phyloP scores from a whole-genome alignment of 805 yeast species.

The Teunomyces panamensis region DNA sequence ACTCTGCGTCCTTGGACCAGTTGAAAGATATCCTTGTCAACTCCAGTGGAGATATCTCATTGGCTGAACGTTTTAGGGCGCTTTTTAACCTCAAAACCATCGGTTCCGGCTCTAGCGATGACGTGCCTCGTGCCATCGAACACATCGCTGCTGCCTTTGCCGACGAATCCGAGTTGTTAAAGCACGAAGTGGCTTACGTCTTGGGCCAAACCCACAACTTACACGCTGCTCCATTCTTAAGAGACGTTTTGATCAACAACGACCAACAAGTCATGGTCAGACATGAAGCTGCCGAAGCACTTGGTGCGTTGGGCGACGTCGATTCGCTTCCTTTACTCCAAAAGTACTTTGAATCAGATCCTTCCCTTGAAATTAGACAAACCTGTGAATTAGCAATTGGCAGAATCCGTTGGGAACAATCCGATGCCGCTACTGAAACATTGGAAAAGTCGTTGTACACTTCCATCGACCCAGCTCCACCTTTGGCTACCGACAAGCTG shows the following conservation, averaged over 20 bases:
- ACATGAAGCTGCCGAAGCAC: slow-evolving; percentile 98
- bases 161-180: slow-evolving; percentile 83
- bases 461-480: slow-evolving; percentile 98
- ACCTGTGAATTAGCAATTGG: slow-evolving; percentile 97
- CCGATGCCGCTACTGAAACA: slow-evolving; percentile 61
- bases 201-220: slow-evolving; percentile 91
- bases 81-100: slow-evolving; percentile 83
- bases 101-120: slow-evolving; percentile 67
- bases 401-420: slow-evolving; percentile 89
- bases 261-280: slow-evolving; percentile 93
- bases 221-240: slow-evolving; percentile 70
- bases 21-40: slow-evolving; percentile 69
- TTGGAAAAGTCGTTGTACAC: slow-evolving; percentile 75
- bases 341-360: slow-evolving; percentile 67
- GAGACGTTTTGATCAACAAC: slow-evolving; percentile 62
- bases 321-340: slow-evolving; percentile 66
- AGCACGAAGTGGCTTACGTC: slow-evolving; percentile 97
- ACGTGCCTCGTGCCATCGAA: slow-evolving; percentile 66
- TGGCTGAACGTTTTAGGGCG: slow-evolving; percentile 91
- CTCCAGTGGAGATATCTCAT: slow-evolving; percentile 62
- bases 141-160: slow-evolving; percentile 82
- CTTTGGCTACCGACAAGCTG: slow-evolving; percentile 59
- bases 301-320: slow-evolving; percentile 89
- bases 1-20: slow-evolving; percentile 52
- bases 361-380: slow-evolving; percentile 84